Base-by-base conservation (phyloP, 495 filamentous ascomycete species). In the Lepraria neglecta region DNA sequence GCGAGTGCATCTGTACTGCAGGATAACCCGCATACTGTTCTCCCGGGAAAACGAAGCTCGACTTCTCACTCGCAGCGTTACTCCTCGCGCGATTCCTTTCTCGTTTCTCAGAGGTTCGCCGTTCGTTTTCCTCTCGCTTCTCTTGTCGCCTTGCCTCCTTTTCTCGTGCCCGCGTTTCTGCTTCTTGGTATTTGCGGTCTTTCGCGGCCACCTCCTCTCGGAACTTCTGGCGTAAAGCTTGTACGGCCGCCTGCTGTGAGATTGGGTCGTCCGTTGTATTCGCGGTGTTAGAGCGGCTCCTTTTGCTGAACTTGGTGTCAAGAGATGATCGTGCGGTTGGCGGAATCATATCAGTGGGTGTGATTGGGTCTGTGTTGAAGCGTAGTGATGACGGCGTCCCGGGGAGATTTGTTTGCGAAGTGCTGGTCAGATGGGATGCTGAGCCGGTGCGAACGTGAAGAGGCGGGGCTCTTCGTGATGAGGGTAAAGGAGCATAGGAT, bases 181-280 rank as follows among this genome's bases (percentile, higher is more conserved):
- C 65, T 61, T 80, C 74, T 59, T 83, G 78, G 48, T 80, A 71
- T 58, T 82, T 81, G 31, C 74, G 76, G 27, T 75, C 77, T 63
- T 86, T 84, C 10, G 79, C 80, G n/a, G 74, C 80, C 66, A 84
- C 80, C 62, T 80, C 80, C 59, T 84, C 79, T 57, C 78, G 72
- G 64, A 84, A 85, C 4, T 81, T 81, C 61, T 77, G 77, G 14
- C 81, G 79, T 15, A 81, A 76, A 50, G 78, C 78, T 61, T 79
- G 78, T 6, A 84, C 75, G 11, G 76, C 77, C 24, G 80, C 80
- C 58, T 80, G 80, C 56, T 80, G 75, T 17, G 75, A 76, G 19
- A 77, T 67, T 6, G 82, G 76, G 62, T 84, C 80, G 12, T 70
- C 74, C 17, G 31, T 14, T 2, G 48, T 54, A 55, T 74, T 77